Evolutionary conservation across 768 basidiomycete species (phyloP), one percentile per base, ranked within the genome.

Genomic region (Pleurotus tuoliensis): DNA sequence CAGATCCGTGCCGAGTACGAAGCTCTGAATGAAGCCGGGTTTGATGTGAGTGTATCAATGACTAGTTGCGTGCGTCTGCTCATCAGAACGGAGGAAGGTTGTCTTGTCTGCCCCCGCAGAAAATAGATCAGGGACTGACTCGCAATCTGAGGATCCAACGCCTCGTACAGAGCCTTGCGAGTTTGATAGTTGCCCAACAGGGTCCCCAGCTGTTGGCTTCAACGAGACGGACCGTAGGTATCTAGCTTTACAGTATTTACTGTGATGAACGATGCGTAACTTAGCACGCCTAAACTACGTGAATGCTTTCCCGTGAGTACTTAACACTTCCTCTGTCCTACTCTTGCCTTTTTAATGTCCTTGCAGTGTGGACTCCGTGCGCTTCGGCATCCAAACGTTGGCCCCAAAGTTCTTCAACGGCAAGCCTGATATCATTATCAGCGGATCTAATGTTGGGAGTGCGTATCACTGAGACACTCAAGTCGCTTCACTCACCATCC

Each of bases 71-170:
- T 34, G 30, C 8, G 1, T 22, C 38, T 22, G 5, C 24, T 30
- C 2, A 47, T 22, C 9, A 3, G 1, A 3, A 24, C 11, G n/a
- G 22, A 47, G 13, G 6, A 45, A 79, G 76, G 74, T 76, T 34
- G 63, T 80, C 16, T 65, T 80, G 4, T 78, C 77, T 22, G 69
- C 71, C 5, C 77, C 79, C 1, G 73, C 79, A 5, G 63, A 67
- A 20, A 71, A 78, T 61, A 59, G 69, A 56, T 78, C 76, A 9
- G 79, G 78, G 4, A 74, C 73, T 7, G 77, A 75, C 9, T 74
- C 73, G 3, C 65, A 63, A 12, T 69, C 67, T 13, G 63, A 65
- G 5, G 59, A 71, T 6, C 71, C 77, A 0, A 62, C 61, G 5
- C 57, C 65, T 6, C 61, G 75, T 15, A 67, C 61, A 1, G 45